Conservation (phyloP, 2,329 filamentous ascomycete species). For the Curvularia spicifera region DNA sequence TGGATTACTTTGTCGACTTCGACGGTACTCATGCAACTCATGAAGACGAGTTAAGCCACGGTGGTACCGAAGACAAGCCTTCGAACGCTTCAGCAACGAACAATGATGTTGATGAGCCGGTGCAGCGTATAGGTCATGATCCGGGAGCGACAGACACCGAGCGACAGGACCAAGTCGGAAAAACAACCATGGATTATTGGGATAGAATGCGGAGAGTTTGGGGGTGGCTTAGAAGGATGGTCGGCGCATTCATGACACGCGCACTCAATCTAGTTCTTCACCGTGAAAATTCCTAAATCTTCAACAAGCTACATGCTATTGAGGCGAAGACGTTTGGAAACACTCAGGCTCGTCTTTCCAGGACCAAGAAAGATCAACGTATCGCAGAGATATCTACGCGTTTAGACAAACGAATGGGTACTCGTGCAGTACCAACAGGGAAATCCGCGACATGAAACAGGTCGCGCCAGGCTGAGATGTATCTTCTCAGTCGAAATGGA, state of each 20-base stretch:
- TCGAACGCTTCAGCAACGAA: not conserved
- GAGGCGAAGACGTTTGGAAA: not conserved
- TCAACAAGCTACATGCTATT: not conserved
- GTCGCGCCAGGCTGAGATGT: not conserved
- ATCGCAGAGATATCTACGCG: not conserved
- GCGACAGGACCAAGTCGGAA: not conserved
- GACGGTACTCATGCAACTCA: not conserved
- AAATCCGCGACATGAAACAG: not conserved
- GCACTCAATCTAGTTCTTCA: not conserved
- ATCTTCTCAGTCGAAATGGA: not conserved
- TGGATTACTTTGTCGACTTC: conserved; percentile 5
- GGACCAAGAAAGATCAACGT: not conserved
- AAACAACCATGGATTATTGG: not conserved
- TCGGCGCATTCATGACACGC: not conserved
- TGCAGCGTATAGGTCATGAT: not conserved
- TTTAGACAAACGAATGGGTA: not conserved
- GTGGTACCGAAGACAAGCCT: not conserved
- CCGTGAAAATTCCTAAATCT: not conserved
- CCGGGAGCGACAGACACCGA: not conserved
- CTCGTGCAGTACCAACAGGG: not conserved
- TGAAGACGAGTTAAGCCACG: not conserved
- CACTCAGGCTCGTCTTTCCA: not conserved
- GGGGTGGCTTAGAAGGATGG: conserved; percentile 2
- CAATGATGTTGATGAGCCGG: not conserved
- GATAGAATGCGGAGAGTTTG: not conserved